Evolutionary conservation across 495 filamentous ascomycete genomes (phyloP).

Genomic region (Penicillium antarcticum): DNA sequence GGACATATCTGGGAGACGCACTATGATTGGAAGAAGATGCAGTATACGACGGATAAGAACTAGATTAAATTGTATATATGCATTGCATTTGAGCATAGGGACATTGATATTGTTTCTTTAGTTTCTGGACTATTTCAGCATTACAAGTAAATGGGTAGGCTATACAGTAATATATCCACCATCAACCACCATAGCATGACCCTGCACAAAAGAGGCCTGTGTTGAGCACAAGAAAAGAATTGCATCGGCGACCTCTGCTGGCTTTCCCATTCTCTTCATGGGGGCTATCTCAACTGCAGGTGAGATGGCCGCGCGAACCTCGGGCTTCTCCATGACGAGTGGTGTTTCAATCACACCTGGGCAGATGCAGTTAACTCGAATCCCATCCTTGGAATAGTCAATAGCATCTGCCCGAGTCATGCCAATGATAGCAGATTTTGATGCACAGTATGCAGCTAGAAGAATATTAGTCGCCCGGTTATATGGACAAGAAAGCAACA

Average conservation of each 20-base stretch:
- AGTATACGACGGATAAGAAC: slow-evolving; percentile 6
- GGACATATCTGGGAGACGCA: slow-evolving; percentile 51
- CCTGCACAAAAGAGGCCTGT: slow-evolving; percentile 49
- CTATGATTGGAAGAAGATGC: slow-evolving; percentile 45
- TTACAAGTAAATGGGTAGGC: not conserved
- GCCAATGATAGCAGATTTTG: slow-evolving; percentile 44
- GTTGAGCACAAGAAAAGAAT: slow-evolving; percentile 46
- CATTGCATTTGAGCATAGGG: no score
- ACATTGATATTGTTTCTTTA: no score
- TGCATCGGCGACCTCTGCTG: slow-evolving; percentile 49
- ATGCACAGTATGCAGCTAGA: slow-evolving; percentile 44
- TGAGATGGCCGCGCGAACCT: slow-evolving; percentile 28
- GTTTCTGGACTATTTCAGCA: no score
- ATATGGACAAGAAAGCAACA: not conserved
- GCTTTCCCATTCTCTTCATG: slow-evolving; percentile 48
- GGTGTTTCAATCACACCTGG: slow-evolving; percentile 52
- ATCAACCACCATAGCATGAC: slow-evolving; percentile 50
- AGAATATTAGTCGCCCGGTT: not conserved
- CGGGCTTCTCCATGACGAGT: slow-evolving; percentile 37
- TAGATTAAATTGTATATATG: not conserved
- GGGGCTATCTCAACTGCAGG: slow-evolving; percentile 45
- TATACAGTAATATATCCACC: slow-evolving; percentile 46
- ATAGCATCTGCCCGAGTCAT: slow-evolving; percentile 50
- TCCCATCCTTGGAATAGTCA: slow-evolving; percentile 46
- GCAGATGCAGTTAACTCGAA: slow-evolving; percentile 53